A percentile compares a stretch with the other conserved stretches of the same genome.
Evolutionary conservation across 768 basidiomycete genomes (phyloP).

Genomic region (Leucogyrophana mollusca): DNA sequence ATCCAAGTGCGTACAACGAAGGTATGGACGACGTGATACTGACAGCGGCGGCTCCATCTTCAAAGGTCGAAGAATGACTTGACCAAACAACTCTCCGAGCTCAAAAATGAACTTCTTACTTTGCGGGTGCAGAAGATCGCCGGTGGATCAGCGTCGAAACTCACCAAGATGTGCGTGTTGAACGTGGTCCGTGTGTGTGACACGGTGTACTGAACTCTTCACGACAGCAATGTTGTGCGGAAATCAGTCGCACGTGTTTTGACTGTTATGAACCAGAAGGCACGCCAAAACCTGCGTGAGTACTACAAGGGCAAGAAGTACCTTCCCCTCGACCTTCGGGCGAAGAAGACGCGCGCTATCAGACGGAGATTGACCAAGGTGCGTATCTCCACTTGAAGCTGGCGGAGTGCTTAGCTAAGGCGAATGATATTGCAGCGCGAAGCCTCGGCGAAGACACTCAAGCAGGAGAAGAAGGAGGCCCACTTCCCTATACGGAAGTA

Average conservation of each 20-base stretch:
- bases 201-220: not conserved
- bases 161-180: conserved; percentile 89
- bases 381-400: conserved; percentile 19
- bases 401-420: not conserved
- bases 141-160: conserved; percentile 91
- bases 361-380: conserved; percentile 92
- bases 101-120: conserved; percentile 92
- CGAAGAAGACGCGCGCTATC: conserved; percentile 99
- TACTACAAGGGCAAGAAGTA: conserved; percentile 98
- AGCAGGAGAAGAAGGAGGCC: conserved; percentile 90
- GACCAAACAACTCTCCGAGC: conserved; percentile 87
- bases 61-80: conserved; percentile 95
- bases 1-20: conserved; percentile 70
- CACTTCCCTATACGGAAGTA: conserved; percentile 95
- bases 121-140: conserved; percentile 98
- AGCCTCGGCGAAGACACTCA: conserved; percentile 80
- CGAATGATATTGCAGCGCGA: conserved; percentile 65
- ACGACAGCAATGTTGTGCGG: conserved; percentile 85
- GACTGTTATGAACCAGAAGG: conserved; percentile 98
- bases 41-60: conserved; percentile 11
- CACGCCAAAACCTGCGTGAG: conserved; percentile 93
- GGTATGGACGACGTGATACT: not conserved
- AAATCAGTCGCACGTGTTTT: conserved; percentile 98
- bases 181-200: not conserved
- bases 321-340: conserved; percentile 93